A percentile compares a stretch with the other conserved stretches of the same genome.
Evolutionary conservation across 192 early-diverging fungal genomes (phyloP).

Genomic region (Spizellomyces punctatus): DNA sequence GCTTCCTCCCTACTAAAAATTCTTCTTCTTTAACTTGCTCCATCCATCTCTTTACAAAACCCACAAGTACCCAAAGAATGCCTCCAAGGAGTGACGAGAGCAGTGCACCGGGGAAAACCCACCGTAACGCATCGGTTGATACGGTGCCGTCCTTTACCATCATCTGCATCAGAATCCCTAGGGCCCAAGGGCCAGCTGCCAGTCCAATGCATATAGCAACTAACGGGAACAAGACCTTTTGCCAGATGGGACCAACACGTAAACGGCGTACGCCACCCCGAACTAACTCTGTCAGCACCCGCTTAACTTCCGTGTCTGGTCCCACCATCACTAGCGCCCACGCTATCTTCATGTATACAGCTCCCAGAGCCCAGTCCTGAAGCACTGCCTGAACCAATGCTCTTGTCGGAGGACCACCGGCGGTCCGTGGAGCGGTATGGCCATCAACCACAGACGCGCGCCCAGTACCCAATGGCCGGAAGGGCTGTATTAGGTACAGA

Average conservation of each 20-base stretch:
- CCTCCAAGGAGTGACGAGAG: constrained; percentile 21
- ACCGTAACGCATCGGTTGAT: neutral
- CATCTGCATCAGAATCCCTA: neutral
- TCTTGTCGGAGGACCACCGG: neutral
- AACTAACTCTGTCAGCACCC: constrained; percentile 4
- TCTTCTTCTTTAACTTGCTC: constrained; percentile 77
- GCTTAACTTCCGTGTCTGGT: constrained; percentile 31
- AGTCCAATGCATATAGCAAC: constrained; percentile 3
- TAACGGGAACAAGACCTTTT: constrained; percentile 19
- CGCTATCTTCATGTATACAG: constrained; percentile 68
- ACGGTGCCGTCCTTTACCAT: constrained; percentile 4
- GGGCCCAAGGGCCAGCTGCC: neutral
- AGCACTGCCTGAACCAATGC: constrained; percentile 23
- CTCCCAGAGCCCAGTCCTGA: constrained; percentile 74
- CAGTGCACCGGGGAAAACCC: constrained; percentile 25
- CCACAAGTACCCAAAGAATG: constrained; percentile 22
- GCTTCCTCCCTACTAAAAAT: constrained; percentile 79
- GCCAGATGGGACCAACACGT: constrained; percentile 20
- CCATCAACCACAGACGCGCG: constrained; percentile 17
- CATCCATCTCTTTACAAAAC: constrained; percentile 65
- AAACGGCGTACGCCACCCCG: constrained; percentile 30
- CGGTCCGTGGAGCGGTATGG: neutral
- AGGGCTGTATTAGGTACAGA: constrained; percentile 70
- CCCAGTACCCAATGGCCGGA: constrained; percentile 35
- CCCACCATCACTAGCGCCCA: constrained; percentile 29